Percentiles rank a stretch among this genome's conserved stretches.
Evolutionary conservation across 139 green algal genomes (phyloP).

Genomic region (Tetratostichococcus sp.): DNA sequence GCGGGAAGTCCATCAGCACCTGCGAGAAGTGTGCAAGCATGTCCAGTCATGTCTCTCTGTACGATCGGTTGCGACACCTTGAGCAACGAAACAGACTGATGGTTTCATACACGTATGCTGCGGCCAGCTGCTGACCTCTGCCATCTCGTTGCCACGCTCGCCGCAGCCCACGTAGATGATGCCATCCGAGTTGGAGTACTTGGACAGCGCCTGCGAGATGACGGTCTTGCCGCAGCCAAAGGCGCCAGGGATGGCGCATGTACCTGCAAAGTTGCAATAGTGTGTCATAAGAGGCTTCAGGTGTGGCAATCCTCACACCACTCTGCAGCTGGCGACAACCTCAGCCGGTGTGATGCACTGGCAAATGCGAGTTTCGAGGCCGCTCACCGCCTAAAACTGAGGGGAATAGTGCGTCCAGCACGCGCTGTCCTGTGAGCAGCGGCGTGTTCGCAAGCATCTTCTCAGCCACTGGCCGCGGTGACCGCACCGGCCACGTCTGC

Average conservation of each 20-base stretch:
- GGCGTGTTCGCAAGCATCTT: conserved; percentile 96
- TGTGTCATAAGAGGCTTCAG: too few relatives aligned
- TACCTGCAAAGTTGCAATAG: conserved; percentile 48
- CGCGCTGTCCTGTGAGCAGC: conserved; percentile 96
- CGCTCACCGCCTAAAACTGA: conserved; percentile 83
- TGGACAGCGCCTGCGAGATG: conserved; percentile 96
- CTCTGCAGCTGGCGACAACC: too few relatives aligned
- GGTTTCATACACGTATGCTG: too few relatives aligned
- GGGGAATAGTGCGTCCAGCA: conserved; percentile 97
- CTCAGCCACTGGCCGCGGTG: conserved; percentile 83
- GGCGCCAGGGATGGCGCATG: conserved; percentile 95
- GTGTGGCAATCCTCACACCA: too few relatives aligned
- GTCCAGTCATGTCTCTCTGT: too few relatives aligned
- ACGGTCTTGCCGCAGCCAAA: conserved; percentile 99
- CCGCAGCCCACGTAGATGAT: conserved; percentile 99
- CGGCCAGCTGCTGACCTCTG: conserved; percentile 63
- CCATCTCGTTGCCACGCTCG: conserved; percentile 94
- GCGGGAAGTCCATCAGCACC: conserved; percentile 88
- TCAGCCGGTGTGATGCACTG: background rate
- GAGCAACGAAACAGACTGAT: too few relatives aligned
- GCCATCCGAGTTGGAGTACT: conserved; percentile 97
- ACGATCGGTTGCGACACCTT: too few relatives aligned
- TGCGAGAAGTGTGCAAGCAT: background rate
- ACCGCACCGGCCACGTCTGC: conserved; percentile 95
- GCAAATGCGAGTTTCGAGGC: background rate